phyloP scores from a whole-genome alignment of 495 filamentous ascomycete species.

The Talaromyces wortmannii region DNA sequence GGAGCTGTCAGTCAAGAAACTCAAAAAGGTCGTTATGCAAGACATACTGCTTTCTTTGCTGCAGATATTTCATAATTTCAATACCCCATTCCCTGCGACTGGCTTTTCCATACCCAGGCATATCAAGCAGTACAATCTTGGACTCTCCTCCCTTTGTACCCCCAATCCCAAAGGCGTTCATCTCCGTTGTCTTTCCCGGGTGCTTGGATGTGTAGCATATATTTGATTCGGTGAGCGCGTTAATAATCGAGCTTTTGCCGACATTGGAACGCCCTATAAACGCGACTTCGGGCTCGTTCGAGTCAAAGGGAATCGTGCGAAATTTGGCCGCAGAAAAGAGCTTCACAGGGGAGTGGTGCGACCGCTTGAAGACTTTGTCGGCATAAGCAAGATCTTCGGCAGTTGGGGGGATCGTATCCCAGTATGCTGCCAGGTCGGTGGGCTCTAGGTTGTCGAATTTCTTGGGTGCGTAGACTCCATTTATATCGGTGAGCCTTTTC shows the following conservation, averaged over 20 bases:
- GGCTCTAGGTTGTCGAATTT: slow-evolving; percentile 25
- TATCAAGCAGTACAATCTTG: slow-evolving; percentile 66
- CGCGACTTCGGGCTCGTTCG: slow-evolving; percentile 49
- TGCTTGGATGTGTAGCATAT: slow-evolving; percentile 59
- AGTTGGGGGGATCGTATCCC: slow-evolving; percentile 51
- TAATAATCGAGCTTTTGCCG: slow-evolving; percentile 84
- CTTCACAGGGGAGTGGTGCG: slow-evolving; percentile 50
- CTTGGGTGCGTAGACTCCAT: not conserved
- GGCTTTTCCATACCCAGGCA: slow-evolving; percentile 88
- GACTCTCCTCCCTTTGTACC: slow-evolving; percentile 45
- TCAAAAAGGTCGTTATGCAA: not conserved
- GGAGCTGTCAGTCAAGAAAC: not conserved
- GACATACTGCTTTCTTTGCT: slow-evolving; percentile 56
- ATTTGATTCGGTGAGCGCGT: slow-evolving; percentile 62
- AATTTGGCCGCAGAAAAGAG: slow-evolving; percentile 69
- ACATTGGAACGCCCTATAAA: slow-evolving; percentile 85
- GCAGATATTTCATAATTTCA: slow-evolving; percentile 81
- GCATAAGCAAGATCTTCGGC: slow-evolving; percentile 46
- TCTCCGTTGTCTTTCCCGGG: slow-evolving; percentile 70
- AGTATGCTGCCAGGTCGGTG: slow-evolving; percentile 43
- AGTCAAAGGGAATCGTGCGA: slow-evolving; percentile 46
- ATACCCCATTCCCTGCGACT: slow-evolving; percentile 72
- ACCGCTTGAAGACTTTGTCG: slow-evolving; percentile 52
- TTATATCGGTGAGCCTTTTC: not conserved
- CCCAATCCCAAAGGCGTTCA: slow-evolving; percentile 82